Evolutionary conservation across 129 eudicot genomes (phyloP).

Genomic region (Heracleum sosnowskyi): DNA sequence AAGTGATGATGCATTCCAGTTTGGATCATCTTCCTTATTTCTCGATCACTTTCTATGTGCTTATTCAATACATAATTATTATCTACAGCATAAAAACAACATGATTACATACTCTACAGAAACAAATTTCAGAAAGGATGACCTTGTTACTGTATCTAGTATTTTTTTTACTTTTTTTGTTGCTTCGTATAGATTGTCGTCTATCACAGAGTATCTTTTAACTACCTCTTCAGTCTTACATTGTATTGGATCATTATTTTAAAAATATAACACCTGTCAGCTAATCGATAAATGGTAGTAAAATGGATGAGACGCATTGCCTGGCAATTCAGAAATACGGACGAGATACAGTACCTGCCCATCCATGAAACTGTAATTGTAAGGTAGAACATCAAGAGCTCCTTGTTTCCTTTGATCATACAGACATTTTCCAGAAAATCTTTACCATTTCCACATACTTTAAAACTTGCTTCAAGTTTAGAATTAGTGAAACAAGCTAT

Average conservation of each 20-base stretch:
- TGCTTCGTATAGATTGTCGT: not conserved
- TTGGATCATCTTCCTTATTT: not conserved
- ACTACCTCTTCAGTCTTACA: not conserved
- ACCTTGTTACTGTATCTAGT: not conserved
- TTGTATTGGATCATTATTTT: not conserved
- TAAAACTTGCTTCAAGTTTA: conserved; percentile 22
- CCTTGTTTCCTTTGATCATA: conserved; percentile 23
- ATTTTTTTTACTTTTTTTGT: not conserved
- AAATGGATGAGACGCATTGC: conserved; percentile 16
- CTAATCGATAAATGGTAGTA: not conserved
- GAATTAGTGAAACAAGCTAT: conserved; percentile 22
- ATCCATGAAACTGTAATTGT: conserved; percentile 52
- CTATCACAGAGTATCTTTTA: not conserved
- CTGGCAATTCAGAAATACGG: too few relatives aligned
- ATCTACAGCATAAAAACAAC: conserved; percentile 5
- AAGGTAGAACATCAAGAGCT: conserved; percentile 28
- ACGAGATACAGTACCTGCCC: too few relatives aligned
- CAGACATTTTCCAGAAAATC: conserved; percentile 29
- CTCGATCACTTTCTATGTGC: conserved; percentile 30
- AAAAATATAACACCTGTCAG: not conserved
- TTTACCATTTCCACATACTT: conserved; percentile 32
- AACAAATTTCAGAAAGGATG: not conserved
- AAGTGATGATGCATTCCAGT: conserved; percentile 35
- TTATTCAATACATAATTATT: conserved; percentile 37
- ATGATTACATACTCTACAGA: not conserved